Percentiles rank a stretch among this genome's conserved stretches.
Evolutionary conservation across 306 rosid species (phyloP).

Genomic region (Quercus bicolor): DNA sequence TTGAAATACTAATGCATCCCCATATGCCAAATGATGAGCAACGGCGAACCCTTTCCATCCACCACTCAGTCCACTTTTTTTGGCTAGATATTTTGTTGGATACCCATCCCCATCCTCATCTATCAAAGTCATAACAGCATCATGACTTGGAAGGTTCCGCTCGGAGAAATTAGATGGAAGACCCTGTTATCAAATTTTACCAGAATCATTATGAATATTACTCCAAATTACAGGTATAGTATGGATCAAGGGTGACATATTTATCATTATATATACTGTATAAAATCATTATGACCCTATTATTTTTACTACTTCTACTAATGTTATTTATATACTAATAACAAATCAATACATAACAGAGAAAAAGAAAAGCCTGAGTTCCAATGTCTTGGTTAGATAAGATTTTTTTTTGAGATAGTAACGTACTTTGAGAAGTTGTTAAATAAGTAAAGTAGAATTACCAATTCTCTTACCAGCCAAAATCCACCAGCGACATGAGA

Average conservation of each 20-base stretch:
- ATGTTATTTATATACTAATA: too few species aligned
- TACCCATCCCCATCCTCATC: conserved; percentile 57
- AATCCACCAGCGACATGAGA: conserved; percentile 84
- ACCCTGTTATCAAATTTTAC: conserved; percentile 45
- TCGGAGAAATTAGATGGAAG: conserved; percentile 54
- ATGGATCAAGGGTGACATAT: too few species aligned
- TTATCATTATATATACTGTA: too few species aligned
- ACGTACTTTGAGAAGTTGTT: too few species aligned
- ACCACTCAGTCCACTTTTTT: conserved; percentile 64
- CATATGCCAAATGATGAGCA: conserved; percentile 73
- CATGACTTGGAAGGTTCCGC: conserved; percentile 43
- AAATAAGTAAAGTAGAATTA: not conserved
- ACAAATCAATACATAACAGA: too few species aligned
- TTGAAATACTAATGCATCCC: conserved; percentile 80
- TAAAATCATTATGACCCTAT: too few species aligned
- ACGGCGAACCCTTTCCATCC: conserved; percentile 82
- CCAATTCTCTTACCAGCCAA: conserved; percentile 64
- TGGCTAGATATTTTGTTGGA: conserved; percentile 43
- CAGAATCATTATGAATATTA: not conserved
- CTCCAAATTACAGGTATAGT: too few species aligned
- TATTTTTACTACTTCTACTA: too few species aligned
- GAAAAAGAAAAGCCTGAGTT: too few species aligned
- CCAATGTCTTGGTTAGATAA: too few species aligned
- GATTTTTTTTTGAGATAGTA: too few species aligned
- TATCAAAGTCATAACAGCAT: conserved; percentile 40